Base-by-base conservation (phyloP, 495 filamentous ascomycete species). In the Neurospora sublineolata region DNA sequence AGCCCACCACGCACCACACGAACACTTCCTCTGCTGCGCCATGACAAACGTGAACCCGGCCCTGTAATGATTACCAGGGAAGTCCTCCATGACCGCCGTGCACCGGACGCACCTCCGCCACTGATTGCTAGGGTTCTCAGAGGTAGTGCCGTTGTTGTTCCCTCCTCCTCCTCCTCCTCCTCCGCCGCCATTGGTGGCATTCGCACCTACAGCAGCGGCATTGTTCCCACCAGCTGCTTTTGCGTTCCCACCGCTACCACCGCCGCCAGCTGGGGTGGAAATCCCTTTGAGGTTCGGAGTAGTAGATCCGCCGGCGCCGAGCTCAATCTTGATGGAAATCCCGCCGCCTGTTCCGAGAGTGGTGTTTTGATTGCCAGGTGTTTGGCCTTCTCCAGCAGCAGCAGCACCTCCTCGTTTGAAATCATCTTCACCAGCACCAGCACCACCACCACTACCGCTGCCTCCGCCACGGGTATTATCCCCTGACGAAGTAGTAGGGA, bases 21-120 rank as follows among this genome's bases (percentile, higher is more conserved):
- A 80, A 71, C 87, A 89, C 69, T 81, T 78, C 69, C 81, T 77
- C 73, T 87, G 85, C 80, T 86, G 84, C 70, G 82, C 80, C 41
- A 85, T 73, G 71, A 89, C 74, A 80, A 86, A 89, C 40, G 80
- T 79, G 46, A 85, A 79, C 14, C 81, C 81, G 3, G 80, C 80
- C 69, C 79, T 82, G 23, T 77, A 73, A 16, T 18, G 23, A 36
- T 30, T 64, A 18, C 69, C 78, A 38, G 75, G 71, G 14, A 87
- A 72, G 77, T 92, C 90, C 78, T 90, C 90, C 87, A 89, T 90
- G 20, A 89, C 83, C 30, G 84, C 83, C 1, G 83, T 85, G 76
- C 90, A 92, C 68, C 89, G 79, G 20, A 85, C 84, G 74, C 90
- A 92, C 42, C 82, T 78, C 69, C 88, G 83, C 83, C 86, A 88